Evolutionary conservation across 2,329 filamentous ascomycete genomes (phyloP).

Genomic region (Xylariaceae sp.): DNA sequence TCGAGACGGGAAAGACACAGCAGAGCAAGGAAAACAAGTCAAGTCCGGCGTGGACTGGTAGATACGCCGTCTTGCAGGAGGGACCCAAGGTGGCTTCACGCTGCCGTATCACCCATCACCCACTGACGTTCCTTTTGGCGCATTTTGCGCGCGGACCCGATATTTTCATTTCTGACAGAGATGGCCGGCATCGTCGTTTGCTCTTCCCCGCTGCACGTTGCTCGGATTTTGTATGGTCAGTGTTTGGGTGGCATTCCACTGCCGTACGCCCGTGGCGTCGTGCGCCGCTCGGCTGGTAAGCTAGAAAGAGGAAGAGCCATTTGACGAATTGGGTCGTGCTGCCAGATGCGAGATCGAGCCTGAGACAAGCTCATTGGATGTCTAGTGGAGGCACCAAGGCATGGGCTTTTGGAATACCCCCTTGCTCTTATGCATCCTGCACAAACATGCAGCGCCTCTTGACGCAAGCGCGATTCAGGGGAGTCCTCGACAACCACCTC

Average conservation of each 20-base stretch:
- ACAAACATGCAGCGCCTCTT: conserved; percentile 22
- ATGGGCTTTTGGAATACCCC: conserved; percentile 19
- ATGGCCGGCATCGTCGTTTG: background rate
- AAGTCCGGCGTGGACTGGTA: too few species aligned
- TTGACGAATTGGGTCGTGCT: conserved; percentile 14
- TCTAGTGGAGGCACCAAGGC: too few species aligned
- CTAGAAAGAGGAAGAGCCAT: too few species aligned
- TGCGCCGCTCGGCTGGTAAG: conserved; percentile 17
- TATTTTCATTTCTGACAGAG: too few species aligned
- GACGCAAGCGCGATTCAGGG: conserved; percentile 18
- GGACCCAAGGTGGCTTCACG: too few species aligned
- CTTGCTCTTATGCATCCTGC: conserved; percentile 28
- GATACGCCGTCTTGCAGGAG: too few species aligned
- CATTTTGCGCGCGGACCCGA: too few species aligned
- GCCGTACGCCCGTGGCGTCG: conserved; percentile 18
- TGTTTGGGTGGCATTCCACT: conserved; percentile 24
- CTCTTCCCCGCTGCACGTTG: background rate
- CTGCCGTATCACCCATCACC: too few species aligned
- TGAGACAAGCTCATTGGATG: conserved; percentile 17
- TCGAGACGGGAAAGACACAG: too few species aligned
- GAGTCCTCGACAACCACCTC: conserved; percentile 7
- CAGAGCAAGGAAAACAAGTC: too few species aligned
- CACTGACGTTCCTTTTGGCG: too few species aligned
- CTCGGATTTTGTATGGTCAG: conserved; percentile 1
- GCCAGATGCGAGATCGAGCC: conserved; percentile 18